Conservation (phyloP, 139 green algal genomes). For the Penium margaritaceum region DNA sequence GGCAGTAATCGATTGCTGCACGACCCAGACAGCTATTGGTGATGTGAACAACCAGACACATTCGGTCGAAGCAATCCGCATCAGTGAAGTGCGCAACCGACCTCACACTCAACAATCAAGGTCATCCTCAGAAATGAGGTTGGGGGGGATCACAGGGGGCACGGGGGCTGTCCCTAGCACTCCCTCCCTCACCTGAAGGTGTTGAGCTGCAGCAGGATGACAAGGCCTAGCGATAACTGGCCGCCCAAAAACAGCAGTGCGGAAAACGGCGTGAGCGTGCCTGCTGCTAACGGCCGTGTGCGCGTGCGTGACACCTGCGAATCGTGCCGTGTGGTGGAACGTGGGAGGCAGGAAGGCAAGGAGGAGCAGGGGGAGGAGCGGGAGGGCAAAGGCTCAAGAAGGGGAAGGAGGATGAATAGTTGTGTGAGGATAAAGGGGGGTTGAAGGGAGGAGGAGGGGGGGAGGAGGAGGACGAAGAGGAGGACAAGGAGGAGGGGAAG, state of each 20-base stretch:
- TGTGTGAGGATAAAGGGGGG: background rate
- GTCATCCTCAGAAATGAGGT: no score
- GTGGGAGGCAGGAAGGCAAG: slow-evolving; percentile 10
- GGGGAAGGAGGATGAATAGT: background rate
- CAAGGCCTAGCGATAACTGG: slow-evolving; percentile 73
- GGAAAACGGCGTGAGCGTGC: slow-evolving; percentile 27
- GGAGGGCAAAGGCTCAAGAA: background rate
- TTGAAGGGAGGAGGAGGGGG: background rate
- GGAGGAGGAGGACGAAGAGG: background rate
- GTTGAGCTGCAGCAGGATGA: slow-evolving; percentile 91
- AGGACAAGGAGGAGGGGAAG: slow-evolving; percentile 45
- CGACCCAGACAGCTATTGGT: no score
- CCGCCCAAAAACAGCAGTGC: slow-evolving; percentile 63
- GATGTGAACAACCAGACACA: no score
- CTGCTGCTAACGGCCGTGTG: slow-evolving; percentile 41
- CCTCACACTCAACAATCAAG: no score
- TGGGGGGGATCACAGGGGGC: no score
- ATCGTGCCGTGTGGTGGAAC: background rate
- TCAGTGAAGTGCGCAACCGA: no score
- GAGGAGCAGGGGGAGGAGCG: background rate
- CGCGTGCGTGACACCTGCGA: slow-evolving; percentile 38
- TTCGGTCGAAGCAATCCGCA: no score
- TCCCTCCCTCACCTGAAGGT: slow-evolving; percentile 60
- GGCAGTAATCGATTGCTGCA: no score
- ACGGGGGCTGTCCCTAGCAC: no score